Percentiles rank a stretch among this genome's conserved stretches.
phyloP scores from a whole-genome alignment of 1,139 yeast genomes.

The Saccharomyces uvarum region DNA sequence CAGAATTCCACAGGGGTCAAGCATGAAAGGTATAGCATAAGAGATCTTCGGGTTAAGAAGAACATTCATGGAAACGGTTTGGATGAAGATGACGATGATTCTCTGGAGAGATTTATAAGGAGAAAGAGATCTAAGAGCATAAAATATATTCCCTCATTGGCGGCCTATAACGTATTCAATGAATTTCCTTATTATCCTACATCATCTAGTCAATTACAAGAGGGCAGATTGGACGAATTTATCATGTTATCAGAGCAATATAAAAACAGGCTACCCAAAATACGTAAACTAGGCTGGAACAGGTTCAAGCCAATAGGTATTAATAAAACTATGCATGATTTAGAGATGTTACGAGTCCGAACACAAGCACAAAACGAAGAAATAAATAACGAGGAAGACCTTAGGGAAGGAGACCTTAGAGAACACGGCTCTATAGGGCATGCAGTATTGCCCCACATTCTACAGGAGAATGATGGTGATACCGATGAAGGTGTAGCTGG shows the following conservation, averaged over 20 bases:
- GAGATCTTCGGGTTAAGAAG: background rate
- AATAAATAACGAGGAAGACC: conserved; percentile 1
- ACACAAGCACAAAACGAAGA: background rate
- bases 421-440: background rate
- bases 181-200: conserved; percentile 12
- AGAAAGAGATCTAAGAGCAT: conserved; percentile 2
- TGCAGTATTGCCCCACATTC: background rate
- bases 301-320: conserved; percentile 26
- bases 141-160: conserved; percentile 13
- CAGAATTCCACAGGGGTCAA: background rate
- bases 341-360: conserved; percentile 8
- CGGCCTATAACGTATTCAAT: conserved; percentile 13
- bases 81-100: background rate
- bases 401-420: background rate
- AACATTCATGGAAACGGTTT: background rate
- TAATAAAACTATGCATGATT: conserved; percentile 17
- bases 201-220: conserved; percentile 1
- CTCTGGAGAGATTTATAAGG: background rate
- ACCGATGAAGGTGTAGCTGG: conserved; percentile 5
- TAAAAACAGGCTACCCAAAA: conserved; percentile 9
- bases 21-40: background rate
- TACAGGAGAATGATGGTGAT: conserved; percentile 12
- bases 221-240: conserved; percentile 10
- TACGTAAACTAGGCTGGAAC: conserved; percentile 21
- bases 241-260: conserved; percentile 11